Percentiles rank a stretch among this genome's conserved stretches.
phyloP scores from a whole-genome alignment of 192 early-diverging fungal species.

The Diversispora epigaea region DNA sequence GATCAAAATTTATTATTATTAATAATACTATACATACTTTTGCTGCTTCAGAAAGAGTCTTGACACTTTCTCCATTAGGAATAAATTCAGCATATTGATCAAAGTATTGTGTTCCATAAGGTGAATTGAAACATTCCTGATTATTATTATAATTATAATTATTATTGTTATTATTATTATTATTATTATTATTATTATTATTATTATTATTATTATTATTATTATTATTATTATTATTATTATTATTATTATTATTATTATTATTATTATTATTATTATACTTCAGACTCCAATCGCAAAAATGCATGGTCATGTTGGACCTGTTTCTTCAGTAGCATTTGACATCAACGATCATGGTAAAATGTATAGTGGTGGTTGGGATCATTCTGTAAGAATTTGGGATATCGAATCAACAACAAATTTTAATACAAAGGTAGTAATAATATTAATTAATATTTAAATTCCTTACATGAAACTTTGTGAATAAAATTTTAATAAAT shows the following conservation, averaged over 20 bases:
- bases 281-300: slow-evolving; percentile 41
- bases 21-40: slow-evolving; percentile 42
- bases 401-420: slow-evolving; percentile 79
- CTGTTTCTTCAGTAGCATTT: slow-evolving; percentile 73
- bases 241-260: not conserved
- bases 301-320: slow-evolving; percentile 73
- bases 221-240: too few species aligned
- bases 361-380: slow-evolving; percentile 87
- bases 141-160: not conserved
- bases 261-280: not conserved
- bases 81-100: slow-evolving; percentile 86
- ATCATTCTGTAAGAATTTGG: slow-evolving; percentile 91
- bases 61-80: slow-evolving; percentile 65
- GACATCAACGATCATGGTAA: slow-evolving; percentile 58
- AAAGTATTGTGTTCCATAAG: slow-evolving; percentile 92
- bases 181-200: too few species aligned
- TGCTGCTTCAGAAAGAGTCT: slow-evolving; percentile 80
- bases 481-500: too few species aligned
- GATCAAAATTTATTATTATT: not conserved
- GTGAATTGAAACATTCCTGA: slow-evolving; percentile 97
- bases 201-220: too few species aligned
- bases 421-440: slow-evolving; percentile 65
- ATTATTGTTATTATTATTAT: not conserved
- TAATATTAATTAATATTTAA: not conserved
- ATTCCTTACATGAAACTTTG: not conserved